Percentiles rank a stretch among this genome's conserved stretches.
Evolutionary conservation across 148 eudicot species (phyloP).

Genomic region (Gaultheria prostrata): DNA sequence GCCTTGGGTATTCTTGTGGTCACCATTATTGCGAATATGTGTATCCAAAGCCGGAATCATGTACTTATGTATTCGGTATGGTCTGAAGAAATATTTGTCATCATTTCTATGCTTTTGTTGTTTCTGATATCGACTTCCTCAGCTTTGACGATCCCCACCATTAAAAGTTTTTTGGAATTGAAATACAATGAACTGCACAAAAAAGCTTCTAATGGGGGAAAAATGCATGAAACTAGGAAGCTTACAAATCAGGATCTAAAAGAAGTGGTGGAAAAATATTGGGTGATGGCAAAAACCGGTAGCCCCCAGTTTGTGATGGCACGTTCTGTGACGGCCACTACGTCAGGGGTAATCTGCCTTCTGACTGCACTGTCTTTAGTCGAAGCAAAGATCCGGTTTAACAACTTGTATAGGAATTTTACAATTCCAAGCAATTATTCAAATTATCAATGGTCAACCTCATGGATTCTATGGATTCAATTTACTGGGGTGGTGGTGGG

Average conservation of each 20-base stretch:
- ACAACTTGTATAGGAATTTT: neutral
- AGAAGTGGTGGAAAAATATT: conserved; percentile 15
- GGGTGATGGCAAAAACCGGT: conserved; percentile 32
- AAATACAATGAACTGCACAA: conserved; percentile 7
- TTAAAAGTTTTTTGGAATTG: conserved; percentile 18
- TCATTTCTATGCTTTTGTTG: conserved; percentile 9
- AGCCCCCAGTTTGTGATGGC: conserved; percentile 34
- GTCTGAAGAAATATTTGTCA: conserved; percentile 9
- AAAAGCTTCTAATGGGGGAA: neutral
- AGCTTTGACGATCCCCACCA: conserved; percentile 16
- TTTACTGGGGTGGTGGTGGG: conserved; percentile 24
- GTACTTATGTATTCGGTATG: neutral
- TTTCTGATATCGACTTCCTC: conserved; percentile 11
- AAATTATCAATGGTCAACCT: conserved; percentile 26
- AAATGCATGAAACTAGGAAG: neutral
- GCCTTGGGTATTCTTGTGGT: conserved; percentile 32
- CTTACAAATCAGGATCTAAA: conserved; percentile 15
- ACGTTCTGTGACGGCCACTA: conserved; percentile 17
- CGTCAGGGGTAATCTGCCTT: conserved; percentile 20
- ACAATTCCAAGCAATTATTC: neutral
- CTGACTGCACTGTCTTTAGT: conserved; percentile 9
- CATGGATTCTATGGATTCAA: conserved; percentile 16
- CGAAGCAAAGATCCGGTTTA: conserved; percentile 13
- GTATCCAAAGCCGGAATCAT: conserved; percentile 20
- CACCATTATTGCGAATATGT: conserved; percentile 22